Base-by-base conservation (phyloP, 305 asterid species). In the Plantago coronopus region DNA sequence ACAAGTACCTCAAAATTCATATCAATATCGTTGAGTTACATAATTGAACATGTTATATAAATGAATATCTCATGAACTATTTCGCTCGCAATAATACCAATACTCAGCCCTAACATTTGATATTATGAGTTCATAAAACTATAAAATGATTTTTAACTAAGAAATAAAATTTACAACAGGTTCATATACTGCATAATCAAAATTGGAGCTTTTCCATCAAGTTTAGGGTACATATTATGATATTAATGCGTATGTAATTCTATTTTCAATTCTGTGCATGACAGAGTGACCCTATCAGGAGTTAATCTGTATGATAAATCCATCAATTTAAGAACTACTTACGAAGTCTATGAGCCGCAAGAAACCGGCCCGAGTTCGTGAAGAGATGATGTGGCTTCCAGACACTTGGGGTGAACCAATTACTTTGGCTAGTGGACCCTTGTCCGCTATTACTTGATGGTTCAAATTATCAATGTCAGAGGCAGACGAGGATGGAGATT, bases 401-500 rank as follows among this genome's bases (percentile, higher is more conserved):
- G 83, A 79, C 69, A 79, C 82, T 68, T 74, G 85, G 57, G 88
- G 88, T 60, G 88, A 82, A 49, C 76, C 81, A 16, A 64, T 70
- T 60, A 72, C 80, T 73, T 72, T 79, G 68, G 83, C 79, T 59
- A 77, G 65, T 63, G 91, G 70, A 64, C 74, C 81, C 86, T 82
- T 94, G 74, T 85, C 96, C 4, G 69, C 66, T 21, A 79, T 67
- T 47, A 75, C 76, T 78, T 83, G 89, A 70, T 89, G 85, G 85
- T 82, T 94, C 81, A 94, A 74, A 76, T 90, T 90, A 79, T 94
- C 99, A 54, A 90, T 74, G 77, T 94, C 99, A 67, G 99, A 94
- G 68, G 96, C 95, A 67, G 99, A 94, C 54, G 99, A 94, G 64
- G 96, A 87, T 70, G 99, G 99, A 73, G 99, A 94, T 71, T 94